Percentiles rank a stretch among this genome's conserved stretches.
Evolutionary conservation across 352 stramenopile genomes (phyloP).

Genomic region (Phytophthora melonis): DNA sequence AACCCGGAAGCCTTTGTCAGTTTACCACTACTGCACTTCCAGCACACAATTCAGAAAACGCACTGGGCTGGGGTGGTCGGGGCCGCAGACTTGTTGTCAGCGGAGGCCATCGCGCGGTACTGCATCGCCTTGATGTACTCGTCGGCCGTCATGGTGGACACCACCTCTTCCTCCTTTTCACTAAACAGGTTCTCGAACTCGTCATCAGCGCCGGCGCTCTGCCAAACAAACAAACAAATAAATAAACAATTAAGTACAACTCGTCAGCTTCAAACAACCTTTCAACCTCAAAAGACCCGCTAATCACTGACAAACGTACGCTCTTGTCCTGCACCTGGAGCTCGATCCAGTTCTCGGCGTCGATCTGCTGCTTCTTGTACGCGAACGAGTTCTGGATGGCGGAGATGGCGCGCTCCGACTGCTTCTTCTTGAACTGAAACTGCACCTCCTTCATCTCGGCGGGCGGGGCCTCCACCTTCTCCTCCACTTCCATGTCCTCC

Average conservation of each 20-base stretch:
- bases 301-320: slow-evolving; percentile 39
- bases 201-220: slow-evolving; percentile 56
- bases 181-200: slow-evolving; percentile 90
- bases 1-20: neutral
- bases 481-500: slow-evolving; percentile 66
- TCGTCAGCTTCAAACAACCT: neutral
- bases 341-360: slow-evolving; percentile 81
- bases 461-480: slow-evolving; percentile 56
- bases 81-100: slow-evolving; percentile 32
- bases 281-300: slow-evolving; percentile 1
- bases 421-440: slow-evolving; percentile 91
- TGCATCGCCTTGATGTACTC: slow-evolving; percentile 83
- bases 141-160: slow-evolving; percentile 68
- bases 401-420: slow-evolving; percentile 78
- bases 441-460: slow-evolving; percentile 83
- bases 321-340: slow-evolving; percentile 76
- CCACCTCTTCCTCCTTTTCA: slow-evolving; percentile 80
- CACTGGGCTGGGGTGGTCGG: slow-evolving; percentile 36
- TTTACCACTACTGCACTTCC: neutral
- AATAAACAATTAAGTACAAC: neutral
- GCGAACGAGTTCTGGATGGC: slow-evolving; percentile 88
- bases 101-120: slow-evolving; percentile 57
- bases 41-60: slow-evolving; percentile 1
- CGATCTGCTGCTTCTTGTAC: slow-evolving; percentile 87
- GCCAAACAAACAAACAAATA: neutral